Evolutionary conservation across 768 basidiomycete genomes (phyloP).

Genomic region (Jaapia argillacea): DNA sequence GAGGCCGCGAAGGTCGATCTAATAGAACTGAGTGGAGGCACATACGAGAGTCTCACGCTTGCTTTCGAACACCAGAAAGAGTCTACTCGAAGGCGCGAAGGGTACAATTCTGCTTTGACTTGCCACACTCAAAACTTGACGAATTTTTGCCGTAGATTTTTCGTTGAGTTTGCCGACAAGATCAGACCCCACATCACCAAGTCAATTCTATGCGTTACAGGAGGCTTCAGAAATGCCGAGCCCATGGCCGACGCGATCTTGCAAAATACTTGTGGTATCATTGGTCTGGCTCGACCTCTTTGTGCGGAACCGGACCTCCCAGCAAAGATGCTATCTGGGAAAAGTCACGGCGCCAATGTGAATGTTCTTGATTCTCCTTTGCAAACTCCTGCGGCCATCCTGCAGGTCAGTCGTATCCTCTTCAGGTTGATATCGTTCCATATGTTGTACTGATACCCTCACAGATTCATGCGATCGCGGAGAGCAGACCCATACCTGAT

Average conservation of each 20-base stretch:
- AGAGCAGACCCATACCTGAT: neutral
- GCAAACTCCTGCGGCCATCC: neutral
- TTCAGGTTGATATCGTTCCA: no score
- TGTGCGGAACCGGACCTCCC: neutral
- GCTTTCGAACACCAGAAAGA: slow-evolving; percentile 7
- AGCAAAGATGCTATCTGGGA: neutral
- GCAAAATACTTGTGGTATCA: neutral
- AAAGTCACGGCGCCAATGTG: neutral
- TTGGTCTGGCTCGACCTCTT: neutral
- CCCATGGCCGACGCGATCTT: slow-evolving; percentile 20
- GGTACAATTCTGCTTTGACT: neutral
- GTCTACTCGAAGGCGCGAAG: neutral
- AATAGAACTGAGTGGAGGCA: slow-evolving; percentile 31
- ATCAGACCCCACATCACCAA: slow-evolving; percentile 15
- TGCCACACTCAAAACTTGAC: neutral
- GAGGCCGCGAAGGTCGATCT: slow-evolving; percentile 26
- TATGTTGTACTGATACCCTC: no score
- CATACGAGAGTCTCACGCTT: slow-evolving; percentile 18
- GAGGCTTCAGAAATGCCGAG: slow-evolving; percentile 18
- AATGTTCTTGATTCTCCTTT: neutral
- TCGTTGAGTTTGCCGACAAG: slow-evolving; percentile 20
- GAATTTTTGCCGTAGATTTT: slow-evolving; percentile 3
- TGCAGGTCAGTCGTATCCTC: neutral
- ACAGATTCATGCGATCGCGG: neutral
- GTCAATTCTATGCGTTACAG: slow-evolving; percentile 19